Evolutionary conservation across 2,329 filamentous ascomycete species (phyloP), one percentile per base, ranked within the genome.

Genomic region (Cytospora leucostoma): DNA sequence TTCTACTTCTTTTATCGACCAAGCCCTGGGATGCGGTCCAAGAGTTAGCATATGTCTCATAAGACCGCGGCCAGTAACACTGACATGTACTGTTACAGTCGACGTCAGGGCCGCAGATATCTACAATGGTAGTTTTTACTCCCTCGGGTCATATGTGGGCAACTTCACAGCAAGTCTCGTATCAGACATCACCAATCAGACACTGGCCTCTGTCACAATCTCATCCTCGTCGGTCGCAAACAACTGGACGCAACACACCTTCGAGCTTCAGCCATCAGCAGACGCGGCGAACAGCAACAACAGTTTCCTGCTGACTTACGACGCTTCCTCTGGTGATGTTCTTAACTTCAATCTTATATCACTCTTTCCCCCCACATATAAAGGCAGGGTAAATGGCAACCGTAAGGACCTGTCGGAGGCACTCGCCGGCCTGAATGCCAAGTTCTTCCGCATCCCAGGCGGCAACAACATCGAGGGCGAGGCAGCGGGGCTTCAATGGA

Each of bases 351-450:
- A 66, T 55, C 54, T 66, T 27, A 61, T 66, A 37, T 58, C 54
- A 27, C 57, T 66, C n/a, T 66, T 66, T 50, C 64, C 64, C 15
- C 61, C 61, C 54, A 66, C 64, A 7, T 66, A 66, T 32, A 86
- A 86, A 67, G 75, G 78, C 65, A 78, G 82, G 51, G 74, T 78
- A 54, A 89, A 89, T 67, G 87, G 87, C 17, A 66, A 64, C 54
- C 54, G 64, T 7, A 27, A 44, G n/a, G 61, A 66, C 54, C 58
- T 64, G 4, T 64, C 64, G 64, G 64, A 64, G 27, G 51, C 61
- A 17, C 49, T 66, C 38, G 61, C 61, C 7, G 64, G 54, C 6
- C 58, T 66, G 13, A 61, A 64, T 35, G 27, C 61, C n/a, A 66
- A 61, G 55, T 62, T 58, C 19, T 66, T 66, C 57, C 64, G 64